Evolutionary conservation across 345 rosid genomes (phyloP).

Genomic region (Citrus hindsii): DNA sequence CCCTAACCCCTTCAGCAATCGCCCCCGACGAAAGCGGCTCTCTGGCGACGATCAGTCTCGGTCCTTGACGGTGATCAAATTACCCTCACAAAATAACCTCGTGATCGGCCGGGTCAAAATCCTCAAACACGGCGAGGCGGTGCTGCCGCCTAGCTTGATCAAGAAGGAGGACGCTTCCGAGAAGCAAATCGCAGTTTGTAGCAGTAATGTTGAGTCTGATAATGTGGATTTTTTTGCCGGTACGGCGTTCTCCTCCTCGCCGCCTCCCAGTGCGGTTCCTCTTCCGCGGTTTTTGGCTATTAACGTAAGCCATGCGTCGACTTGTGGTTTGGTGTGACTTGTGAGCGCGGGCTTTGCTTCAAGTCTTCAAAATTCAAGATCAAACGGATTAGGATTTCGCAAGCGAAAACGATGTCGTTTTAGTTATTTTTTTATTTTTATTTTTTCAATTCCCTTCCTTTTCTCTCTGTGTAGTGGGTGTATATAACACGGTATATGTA

Average conservation of each 20-base stretch:
- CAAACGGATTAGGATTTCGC: not conserved
- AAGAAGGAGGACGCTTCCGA: not conserved
- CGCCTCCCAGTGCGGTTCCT: not conserved
- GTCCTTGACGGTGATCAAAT: not conserved
- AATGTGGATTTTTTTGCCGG: not conserved
- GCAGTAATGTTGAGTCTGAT: not conserved
- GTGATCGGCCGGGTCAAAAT: not conserved
- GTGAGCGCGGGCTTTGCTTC: not conserved
- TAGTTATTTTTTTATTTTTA: not conserved
- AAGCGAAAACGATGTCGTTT: not conserved
- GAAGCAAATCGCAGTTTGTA: not conserved
- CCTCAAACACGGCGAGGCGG: not conserved
- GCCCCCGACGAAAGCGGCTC: not conserved
- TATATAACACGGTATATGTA: too few species aligned
- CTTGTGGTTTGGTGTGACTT: not conserved
- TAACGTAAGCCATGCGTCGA: not conserved
- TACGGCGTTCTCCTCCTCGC: not conserved
- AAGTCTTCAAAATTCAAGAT: too few species aligned
- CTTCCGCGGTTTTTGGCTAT: not conserved
- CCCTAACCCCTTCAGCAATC: not conserved
- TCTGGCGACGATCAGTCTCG: not conserved
- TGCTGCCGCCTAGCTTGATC: not conserved
- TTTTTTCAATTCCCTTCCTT: too few species aligned
- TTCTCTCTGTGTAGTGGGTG: too few species aligned
- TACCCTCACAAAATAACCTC: not conserved